Conservation (phyloP, 1,284 basidiomycete genomes). For the Peniophora sp. region DNA sequence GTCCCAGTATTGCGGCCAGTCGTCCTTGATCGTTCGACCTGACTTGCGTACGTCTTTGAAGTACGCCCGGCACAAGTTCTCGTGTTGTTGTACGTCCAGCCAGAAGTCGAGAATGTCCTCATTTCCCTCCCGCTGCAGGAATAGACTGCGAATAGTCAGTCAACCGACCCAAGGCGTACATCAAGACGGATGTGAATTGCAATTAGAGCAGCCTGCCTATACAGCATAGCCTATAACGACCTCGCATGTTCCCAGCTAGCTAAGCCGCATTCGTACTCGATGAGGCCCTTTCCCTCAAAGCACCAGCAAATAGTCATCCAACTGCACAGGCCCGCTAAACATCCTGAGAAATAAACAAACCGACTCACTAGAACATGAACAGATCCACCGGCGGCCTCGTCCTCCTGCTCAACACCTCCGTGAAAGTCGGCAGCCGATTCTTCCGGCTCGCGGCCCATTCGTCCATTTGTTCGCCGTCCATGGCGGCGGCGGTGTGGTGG, state of each 20-base stretch:
- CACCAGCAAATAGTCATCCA: neutral
- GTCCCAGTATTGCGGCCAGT: constrained; percentile 97
- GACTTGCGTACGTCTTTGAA: constrained; percentile 97
- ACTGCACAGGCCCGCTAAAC: no score
- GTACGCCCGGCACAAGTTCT: constrained; percentile 96
- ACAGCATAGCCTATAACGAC: neutral
- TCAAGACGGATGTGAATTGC: constrained; percentile 5
- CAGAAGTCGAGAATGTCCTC: constrained; percentile 98
- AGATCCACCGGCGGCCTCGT: constrained; percentile 94
- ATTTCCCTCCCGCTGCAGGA: constrained; percentile 87
- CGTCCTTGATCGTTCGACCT: constrained; percentile 84
- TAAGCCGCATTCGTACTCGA: neutral
- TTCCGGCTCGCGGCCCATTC: constrained; percentile 61
- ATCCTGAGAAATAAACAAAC: constrained; percentile 1
- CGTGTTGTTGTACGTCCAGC: constrained; percentile 98
- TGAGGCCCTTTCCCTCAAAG: neutral
- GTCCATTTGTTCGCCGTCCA: constrained; percentile 62
- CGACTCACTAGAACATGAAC: constrained; percentile 94
- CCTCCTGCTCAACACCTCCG: constrained; percentile 79
- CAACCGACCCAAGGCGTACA: constrained; percentile 7
- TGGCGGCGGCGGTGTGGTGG: no score
- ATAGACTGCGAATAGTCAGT: constrained; percentile 46
- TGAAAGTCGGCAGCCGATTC: constrained; percentile 71
- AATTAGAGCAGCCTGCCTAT: constrained; percentile 2
- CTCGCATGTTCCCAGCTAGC: no score